Conservation (phyloP, 2,329 filamentous ascomycete species). For the Aspergillus ruber region DNA sequence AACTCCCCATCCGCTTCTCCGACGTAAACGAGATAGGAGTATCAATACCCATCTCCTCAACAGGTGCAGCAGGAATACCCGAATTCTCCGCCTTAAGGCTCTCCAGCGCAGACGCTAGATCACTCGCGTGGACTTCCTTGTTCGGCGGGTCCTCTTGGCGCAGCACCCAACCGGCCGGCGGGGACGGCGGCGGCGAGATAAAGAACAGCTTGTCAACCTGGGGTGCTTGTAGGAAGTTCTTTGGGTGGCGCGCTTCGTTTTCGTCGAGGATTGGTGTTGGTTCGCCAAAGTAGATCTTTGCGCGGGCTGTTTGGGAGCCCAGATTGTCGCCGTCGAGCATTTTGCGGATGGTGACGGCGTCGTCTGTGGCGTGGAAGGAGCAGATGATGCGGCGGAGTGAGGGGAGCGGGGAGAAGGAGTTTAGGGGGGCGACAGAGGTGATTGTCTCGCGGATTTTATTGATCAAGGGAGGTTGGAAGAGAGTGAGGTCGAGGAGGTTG, state of each 20-base stretch:
- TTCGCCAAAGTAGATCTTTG: slow-evolving; percentile 49
- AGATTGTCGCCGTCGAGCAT: slow-evolving; percentile 34
- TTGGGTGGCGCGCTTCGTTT: slow-evolving; percentile 22
- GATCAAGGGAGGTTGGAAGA: slow-evolving; percentile 43
- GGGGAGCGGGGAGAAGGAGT: slow-evolving; percentile 47
- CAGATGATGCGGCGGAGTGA: slow-evolving; percentile 47
- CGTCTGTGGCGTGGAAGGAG: slow-evolving; percentile 39
- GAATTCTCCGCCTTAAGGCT: slow-evolving; percentile 37
- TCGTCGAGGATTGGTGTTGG: slow-evolving; percentile 41
- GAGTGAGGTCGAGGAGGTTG: slow-evolving; percentile 38
- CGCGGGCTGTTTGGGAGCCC: slow-evolving; percentile 21
- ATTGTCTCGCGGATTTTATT: slow-evolving; percentile 39
- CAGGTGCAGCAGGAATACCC: slow-evolving; percentile 1
- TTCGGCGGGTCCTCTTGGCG: slow-evolving; percentile 59
- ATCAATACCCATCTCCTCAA: slow-evolving; percentile 17
- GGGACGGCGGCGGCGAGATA: slow-evolving; percentile 58
- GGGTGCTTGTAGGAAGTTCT: slow-evolving; percentile 49
- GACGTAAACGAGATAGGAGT: slow-evolving; percentile 31
- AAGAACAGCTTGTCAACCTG: slow-evolving; percentile 59
- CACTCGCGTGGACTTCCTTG: slow-evolving; percentile 58
- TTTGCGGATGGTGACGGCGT: slow-evolving; percentile 39
- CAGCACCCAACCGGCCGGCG: slow-evolving; percentile 60
- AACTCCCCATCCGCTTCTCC: slow-evolving; percentile 26
- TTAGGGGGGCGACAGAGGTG: slow-evolving; percentile 35
- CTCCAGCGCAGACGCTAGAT: slow-evolving; percentile 52